These are phyloP conservation scores for Chalciporus piperatus DNA, from an alignment of 768 basidiomycete genomes.

Conservation along the genomic window DNA sequence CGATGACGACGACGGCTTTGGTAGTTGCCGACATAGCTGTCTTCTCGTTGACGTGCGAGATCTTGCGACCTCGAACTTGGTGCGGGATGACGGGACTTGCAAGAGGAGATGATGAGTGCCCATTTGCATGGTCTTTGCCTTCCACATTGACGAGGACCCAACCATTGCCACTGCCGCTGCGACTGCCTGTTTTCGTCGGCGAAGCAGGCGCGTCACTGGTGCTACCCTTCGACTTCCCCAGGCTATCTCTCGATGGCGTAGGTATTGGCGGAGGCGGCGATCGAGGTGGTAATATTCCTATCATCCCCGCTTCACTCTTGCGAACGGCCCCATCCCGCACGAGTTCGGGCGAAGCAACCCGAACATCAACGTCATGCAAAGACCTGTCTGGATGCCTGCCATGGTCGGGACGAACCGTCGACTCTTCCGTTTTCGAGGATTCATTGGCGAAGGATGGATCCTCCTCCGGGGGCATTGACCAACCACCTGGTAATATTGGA, in stretches of 20 bases:
- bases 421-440: conserved; percentile 26
- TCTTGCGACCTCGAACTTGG: conserved; percentile 29
- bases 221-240: conserved; percentile 19
- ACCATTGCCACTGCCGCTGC: conserved; percentile 46
- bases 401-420: conserved; percentile 25
- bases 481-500: conserved; percentile 51
- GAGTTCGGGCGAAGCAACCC: conserved; percentile 53
- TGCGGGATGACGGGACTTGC: conserved; percentile 27
- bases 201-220: conserved; percentile 28
- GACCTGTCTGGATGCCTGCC: conserved; percentile 31
- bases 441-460: conserved; percentile 38
- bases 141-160: conserved; percentile 70
- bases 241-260: conserved; percentile 25
- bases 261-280: conserved; percentile 25
- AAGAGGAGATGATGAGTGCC: conserved; percentile 22
- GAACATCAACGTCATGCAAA: conserved; percentile 49
- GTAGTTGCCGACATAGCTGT: conserved; percentile 46
- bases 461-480: conserved; percentile 53
- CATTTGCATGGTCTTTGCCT: conserved; percentile 33
- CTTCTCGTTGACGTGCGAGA: conserved; percentile 26
- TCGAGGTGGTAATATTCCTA: conserved; percentile 45
- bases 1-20: conserved; percentile 61
- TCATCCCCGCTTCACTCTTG: conserved; percentile 64
- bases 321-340: conserved; percentile 42
- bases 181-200: conserved; percentile 32